Base-by-base conservation (phyloP, 2,329 filamentous ascomycete genomes). In the Penicillium aurantiogriseum region DNA sequence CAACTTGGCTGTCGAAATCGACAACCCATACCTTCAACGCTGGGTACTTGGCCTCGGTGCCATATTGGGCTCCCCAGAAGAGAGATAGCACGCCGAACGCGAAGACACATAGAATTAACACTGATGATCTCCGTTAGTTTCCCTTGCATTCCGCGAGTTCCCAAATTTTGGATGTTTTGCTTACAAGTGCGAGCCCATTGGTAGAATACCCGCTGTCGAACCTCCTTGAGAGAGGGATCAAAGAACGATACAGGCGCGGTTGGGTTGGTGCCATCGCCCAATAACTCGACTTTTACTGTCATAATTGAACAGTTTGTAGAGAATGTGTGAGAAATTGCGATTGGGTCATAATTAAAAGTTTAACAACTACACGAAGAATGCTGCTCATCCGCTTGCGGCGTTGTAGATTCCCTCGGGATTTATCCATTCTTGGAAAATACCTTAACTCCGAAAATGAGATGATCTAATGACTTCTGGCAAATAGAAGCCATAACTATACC, bases 21-120 rank as follows among this genome's bases (percentile, higher is more conserved):
- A 88, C 85, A 2, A 88, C 80, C 59, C 83, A 81, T 9, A 88
- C 76, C 3, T 76, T 77, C 8, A 88, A 69, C 0, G 74, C 71
- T 3, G 71, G 73, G 19, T 81, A 71, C 51, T 83, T 84, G 44
- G 74, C 63, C 11, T 85, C 76, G 0, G 82, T 76, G 15, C 77
- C 65, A 65, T 77, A 84, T 21, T 88, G 80, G 0, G 81, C 80
- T 0, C 75, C 85, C 85, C 85, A 88, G 71, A 84, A 88, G 3
- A 88, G 71, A 0, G 83, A 86, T 0, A 88, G 68, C 4, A 86
- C 76, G 11, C 63, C 73, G 5, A 87, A 69, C 46, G 87, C 82
- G 63, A 85, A 86, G 4, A 76, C 63, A 67, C 82, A 81, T 6
- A 88, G 74, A 7, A 84, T 66, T 5, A 66, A 50, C 5, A 72